These are phyloP conservation scores for Botrytis cinerea DNA, from an alignment of 2,329 filamentous ascomycete species.

Conservation along the genomic window DNA sequence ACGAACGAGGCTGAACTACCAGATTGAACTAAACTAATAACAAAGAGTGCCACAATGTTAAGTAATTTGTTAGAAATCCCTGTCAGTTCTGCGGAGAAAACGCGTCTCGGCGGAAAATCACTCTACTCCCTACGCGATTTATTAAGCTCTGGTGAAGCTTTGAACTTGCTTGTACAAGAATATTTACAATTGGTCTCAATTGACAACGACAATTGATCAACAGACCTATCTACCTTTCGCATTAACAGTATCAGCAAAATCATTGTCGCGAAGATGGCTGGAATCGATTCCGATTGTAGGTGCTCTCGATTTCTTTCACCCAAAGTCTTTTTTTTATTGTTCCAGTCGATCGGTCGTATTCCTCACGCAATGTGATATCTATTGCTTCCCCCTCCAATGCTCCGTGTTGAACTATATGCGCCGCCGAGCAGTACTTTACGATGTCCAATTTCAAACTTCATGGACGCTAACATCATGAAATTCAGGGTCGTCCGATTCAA, in stretches of 20 bases:
- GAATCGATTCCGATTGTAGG: conserved; percentile 34
- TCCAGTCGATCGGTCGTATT: neutral
- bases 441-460: neutral
- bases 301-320: conserved; percentile 6
- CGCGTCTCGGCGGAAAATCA: conserved; percentile 28
- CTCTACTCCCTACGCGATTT: conserved; percentile 34
- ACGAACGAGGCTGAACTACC: conserved; percentile 24
- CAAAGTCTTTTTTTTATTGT: neutral
- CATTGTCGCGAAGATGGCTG: conserved; percentile 30
- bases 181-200: conserved; percentile 1
- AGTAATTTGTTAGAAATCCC: conserved; percentile 8
- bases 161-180: conserved; percentile 7
- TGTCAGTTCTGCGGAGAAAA: neutral
- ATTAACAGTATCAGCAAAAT: neutral
- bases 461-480: conserved; percentile 8
- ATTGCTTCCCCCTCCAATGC: neutral
- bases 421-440: neutral
- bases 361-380: neutral
- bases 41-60: neutral
- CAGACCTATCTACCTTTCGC: neutral
- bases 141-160: neutral
- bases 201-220: neutral
- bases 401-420: neutral
- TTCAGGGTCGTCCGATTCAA: conserved; percentile 40
- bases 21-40: neutral